Percentiles rank a stretch among this genome's conserved stretches.
Evolutionary conservation across 2,329 filamentous ascomycete genomes (phyloP).

Genomic region (Metarhizium humberi): DNA sequence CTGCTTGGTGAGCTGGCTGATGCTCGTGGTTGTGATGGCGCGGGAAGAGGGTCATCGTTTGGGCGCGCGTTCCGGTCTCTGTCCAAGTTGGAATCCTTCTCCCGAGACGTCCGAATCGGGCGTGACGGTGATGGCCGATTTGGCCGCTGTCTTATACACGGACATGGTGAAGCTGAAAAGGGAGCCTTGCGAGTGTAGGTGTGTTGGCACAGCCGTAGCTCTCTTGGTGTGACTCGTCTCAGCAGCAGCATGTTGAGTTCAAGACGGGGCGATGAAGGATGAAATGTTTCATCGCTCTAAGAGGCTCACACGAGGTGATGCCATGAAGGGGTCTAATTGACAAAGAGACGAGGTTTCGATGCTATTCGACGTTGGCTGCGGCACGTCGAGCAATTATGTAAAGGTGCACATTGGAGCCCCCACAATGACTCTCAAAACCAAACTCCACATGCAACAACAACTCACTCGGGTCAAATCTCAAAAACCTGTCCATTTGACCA

Average conservation of each 20-base stretch:
- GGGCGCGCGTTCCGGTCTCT: background rate
- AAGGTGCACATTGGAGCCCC: background rate
- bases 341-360: too few relatives aligned
- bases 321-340: background rate
- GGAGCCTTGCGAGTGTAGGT: background rate
- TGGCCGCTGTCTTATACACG: constrained; percentile 3
- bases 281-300: background rate
- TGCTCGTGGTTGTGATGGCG: background rate
- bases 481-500: too few relatives aligned
- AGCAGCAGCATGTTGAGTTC: background rate
- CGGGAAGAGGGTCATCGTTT: background rate
- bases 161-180: constrained; percentile 6
- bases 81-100: background rate
- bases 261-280: background rate
- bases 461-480: too few relatives aligned
- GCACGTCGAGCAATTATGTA: background rate
- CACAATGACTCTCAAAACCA: too few relatives aligned
- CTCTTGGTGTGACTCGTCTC: background rate
- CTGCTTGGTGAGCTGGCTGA: background rate
- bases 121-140: background rate
- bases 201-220: background rate
- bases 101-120: background rate
- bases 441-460: too few relatives aligned
- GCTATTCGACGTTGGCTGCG: too few relatives aligned
- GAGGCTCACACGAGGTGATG: background rate